Evolutionary conservation across 345 rosid species (phyloP), one percentile per base, ranked within the genome.

Genomic region (Erysimum cheiranthoides): DNA sequence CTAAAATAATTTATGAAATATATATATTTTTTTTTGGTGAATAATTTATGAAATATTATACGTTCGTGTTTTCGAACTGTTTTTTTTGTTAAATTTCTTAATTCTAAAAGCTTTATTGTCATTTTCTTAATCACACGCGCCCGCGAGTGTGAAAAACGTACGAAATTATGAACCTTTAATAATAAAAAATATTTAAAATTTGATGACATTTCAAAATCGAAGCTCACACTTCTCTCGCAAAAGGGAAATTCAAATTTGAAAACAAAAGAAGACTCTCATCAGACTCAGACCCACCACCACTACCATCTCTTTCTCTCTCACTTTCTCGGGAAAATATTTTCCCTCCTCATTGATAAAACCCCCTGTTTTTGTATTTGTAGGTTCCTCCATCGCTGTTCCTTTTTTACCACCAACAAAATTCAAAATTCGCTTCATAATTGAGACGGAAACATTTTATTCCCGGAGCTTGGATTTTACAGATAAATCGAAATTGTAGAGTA

Each of bases 351-450:
- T 38, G 31, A 12, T 9, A 18, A 18, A 21, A 3, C 1, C 34
- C 4, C 4, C 8, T 27, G 25, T 1, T 21, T 21, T 21, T 21
- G 38, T 39, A 6, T 25, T n/a, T 9, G 60, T 61, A 61, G 49
- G 49, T 39, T 61, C 66, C 34, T 27, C 49, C 66, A 61, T 61
- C 66, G 66, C 66, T 61, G 66, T 61, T 61, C 49, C 66, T 39
- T 39, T 27, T 54, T 39, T 14, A 8, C 17, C 49, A 39, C 49
- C 66, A 5, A 21, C 40, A 61, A 4, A 16, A 10, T 59, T 59
- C 28, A 59, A 61, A 40, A 21, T 21, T 1, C 46, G 46, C 46
- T 35, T 61, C 45, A 40, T 13, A 61, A 40, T 8, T 61, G 32
- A 12, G 32, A 39, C 11, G 0, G 16, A 61, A 27, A 11, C 12